A percentile compares a stretch with the other conserved stretches of the same genome.
Evolutionary conservation across 495 filamentous ascomycete genomes (phyloP).

Genomic region (Penicillium angulare): DNA sequence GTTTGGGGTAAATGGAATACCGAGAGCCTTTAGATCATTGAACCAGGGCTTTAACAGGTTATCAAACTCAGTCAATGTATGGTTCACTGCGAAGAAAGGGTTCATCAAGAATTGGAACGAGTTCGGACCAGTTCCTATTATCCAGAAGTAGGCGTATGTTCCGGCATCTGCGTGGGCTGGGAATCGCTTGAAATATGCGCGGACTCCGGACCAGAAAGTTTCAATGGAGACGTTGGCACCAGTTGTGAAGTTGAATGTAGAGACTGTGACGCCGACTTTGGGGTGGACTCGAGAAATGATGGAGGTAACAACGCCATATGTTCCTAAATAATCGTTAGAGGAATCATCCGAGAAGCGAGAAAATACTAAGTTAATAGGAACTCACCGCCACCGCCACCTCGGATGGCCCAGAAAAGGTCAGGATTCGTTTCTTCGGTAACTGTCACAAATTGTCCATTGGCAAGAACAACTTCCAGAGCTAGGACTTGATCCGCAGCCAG

Average conservation of each 20-base stretch:
- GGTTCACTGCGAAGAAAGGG: slow-evolving; percentile 51
- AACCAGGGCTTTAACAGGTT: slow-evolving; percentile 47
- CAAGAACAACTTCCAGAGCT: slow-evolving; percentile 51
- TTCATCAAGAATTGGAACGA: slow-evolving; percentile 20
- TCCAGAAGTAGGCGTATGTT: slow-evolving; percentile 54
- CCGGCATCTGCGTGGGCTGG: slow-evolving; percentile 48
- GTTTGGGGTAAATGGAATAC: slow-evolving; percentile 40
- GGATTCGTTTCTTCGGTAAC: slow-evolving; percentile 48
- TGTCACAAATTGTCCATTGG: slow-evolving; percentile 51
- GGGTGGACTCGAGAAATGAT: slow-evolving; percentile 45
- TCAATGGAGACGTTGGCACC: slow-evolving; percentile 30
- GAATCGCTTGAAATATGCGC: slow-evolving; percentile 48
- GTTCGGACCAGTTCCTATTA: slow-evolving; percentile 11
- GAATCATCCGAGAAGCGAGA: too few species aligned
- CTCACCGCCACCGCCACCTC: slow-evolving; percentile 37
- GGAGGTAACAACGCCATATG: slow-evolving; percentile 47
- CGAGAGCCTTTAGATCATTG: slow-evolving; percentile 28
- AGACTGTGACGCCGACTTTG: slow-evolving; percentile 38
- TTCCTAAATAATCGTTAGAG: background rate
- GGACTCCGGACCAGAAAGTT: slow-evolving; percentile 50
- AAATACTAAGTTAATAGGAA: slow-evolving; percentile 20
- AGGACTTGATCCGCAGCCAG: slow-evolving; percentile 53
- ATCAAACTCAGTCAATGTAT: slow-evolving; percentile 45
- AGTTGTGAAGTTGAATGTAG: slow-evolving; percentile 41
- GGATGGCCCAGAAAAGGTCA: slow-evolving; percentile 60